Evolutionary conservation across 805 yeast species (phyloP), one percentile per base, ranked within the genome.

Genomic region (Kluyveromyces aestuarii): DNA sequence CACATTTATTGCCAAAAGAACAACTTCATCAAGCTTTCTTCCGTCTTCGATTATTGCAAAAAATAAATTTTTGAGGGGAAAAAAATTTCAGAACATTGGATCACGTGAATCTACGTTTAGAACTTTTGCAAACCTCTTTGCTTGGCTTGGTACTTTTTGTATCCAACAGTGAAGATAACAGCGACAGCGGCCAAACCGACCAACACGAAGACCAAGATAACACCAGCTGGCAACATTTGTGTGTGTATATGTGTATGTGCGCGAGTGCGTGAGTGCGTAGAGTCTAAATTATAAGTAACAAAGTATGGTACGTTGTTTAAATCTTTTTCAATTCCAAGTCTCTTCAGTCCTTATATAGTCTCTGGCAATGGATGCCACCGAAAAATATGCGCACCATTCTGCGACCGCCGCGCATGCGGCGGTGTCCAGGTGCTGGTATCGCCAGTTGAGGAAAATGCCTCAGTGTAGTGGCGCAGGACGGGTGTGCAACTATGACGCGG

Each of bases 191-290:
- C 67, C 56, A 66, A 60, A 54, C 61, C 64, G 55, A 64, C 64
- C 50, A 66, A 56, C 51, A 66, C 71, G 71, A 81, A 80, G 57
- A 82, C 87, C 66, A 81, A 73, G 68, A 81, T 81, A 72, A 82
- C 87, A 71, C 87, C 87, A 55, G 81, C 74, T 68, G 87, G 86
- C 64, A 81, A 73, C 84, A 80, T 81, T 49, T 45, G 49, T 43
- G 45, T 45, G 49, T 42, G 42, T 42, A 11, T 16, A 25, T 21
- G 36, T 18, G 27, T 25, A 41, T 18, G 44, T 27, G 44, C 44
- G 44, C 39, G 45, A 33, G 45, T 43, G 45, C 45, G 45, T 35
- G 38, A 35, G 45, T 43, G 45, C 45, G 45, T 17, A n/a, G 6
- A 37, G 25, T 21, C 25, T 21, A 21, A 21, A 21, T 4, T 4